These are phyloP conservation scores for Scedosporium minutisporum DNA, from an alignment of 2,329 filamentous ascomycete genomes.

Conservation along the genomic window DNA sequence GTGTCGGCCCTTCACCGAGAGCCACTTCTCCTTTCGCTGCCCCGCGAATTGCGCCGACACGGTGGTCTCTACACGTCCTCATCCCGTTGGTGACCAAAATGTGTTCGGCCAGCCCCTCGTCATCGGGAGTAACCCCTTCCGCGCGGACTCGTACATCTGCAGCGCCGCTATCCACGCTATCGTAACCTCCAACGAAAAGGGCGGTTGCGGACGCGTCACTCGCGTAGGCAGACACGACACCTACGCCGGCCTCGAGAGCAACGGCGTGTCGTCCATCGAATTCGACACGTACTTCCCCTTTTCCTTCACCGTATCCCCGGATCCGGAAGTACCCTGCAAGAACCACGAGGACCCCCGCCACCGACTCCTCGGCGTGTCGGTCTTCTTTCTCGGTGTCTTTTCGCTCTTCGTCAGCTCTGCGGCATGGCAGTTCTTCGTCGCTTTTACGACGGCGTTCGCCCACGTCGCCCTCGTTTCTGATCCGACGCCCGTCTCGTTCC, in stretches of 20 bases:
- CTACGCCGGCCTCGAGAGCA: slow-evolving; percentile 39
- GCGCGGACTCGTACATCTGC: slow-evolving; percentile 70
- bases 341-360: slow-evolving; percentile 39
- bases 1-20: slow-evolving; percentile 51
- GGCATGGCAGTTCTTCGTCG: slow-evolving; percentile 52
- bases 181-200: slow-evolving; percentile 52
- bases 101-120: slow-evolving; percentile 36
- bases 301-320: slow-evolving; percentile 53
- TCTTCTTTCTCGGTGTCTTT: slow-evolving; percentile 52
- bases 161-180: slow-evolving; percentile 67
- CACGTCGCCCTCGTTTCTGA: slow-evolving; percentile 27
- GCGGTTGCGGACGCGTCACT: slow-evolving; percentile 63
- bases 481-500: slow-evolving; percentile 53
- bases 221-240: slow-evolving; percentile 49
- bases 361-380: slow-evolving; percentile 51
- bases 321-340: slow-evolving; percentile 31
- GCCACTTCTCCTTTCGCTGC: slow-evolving; percentile 46
- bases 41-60: slow-evolving; percentile 45
- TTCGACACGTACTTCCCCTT: slow-evolving; percentile 66
- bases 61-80: slow-evolving; percentile 36
- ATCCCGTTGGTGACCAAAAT: slow-evolving; percentile 43
- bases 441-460: slow-evolving; percentile 45
- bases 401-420: slow-evolving; percentile 57
- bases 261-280: slow-evolving; percentile 52
- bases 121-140: slow-evolving; percentile 42